Evolutionary conservation across 2,329 filamentous ascomycete species (phyloP), one percentile per base, ranked within the genome.

Genomic region (Cadophora luteo-olivacea): DNA sequence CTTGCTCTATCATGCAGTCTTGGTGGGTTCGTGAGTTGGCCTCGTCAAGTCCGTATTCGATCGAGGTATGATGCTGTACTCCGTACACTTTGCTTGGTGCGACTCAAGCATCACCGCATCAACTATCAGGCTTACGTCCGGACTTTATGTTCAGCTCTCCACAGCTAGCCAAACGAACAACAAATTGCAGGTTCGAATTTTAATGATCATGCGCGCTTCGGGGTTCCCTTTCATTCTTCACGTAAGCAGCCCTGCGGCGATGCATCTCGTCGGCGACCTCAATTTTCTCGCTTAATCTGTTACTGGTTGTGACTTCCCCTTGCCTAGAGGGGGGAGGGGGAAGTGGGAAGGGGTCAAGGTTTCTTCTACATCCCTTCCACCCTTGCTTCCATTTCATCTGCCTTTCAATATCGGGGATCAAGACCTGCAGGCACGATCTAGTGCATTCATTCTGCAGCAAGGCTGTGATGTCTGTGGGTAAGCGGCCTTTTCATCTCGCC

Each of bases 401-500:
- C 45, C 19, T 11, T 49, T 49, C n/a, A 49, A 22, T 55, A 33
- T 33, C 63, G 52, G 52, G 51, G 51, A 65, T 36, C 32, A n/a
- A 22, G 45, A 41, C 33, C 49, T 45, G 33, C 51, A 36, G 62
- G 22, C 4, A 25, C 54, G 29, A 57, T 57, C 54, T 57, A 25
- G 22, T 25, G 49, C 49, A 55, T 36, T 36, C 49, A 55, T 36
- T 36, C 32, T 16, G 6, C 32, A 4, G 52, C 51, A 54, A 25
- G 57, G 49, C 65, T 61, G 41, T 52, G 22, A 24, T 16, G 60
- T 63, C 65, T 67, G 41, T 62, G 41, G 48, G 65, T 68, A 68
- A 68, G 66, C 66, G 66, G 66, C 36, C n/a, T 68, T 29, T 51
- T 52, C n/a, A 61, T 66, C 12, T 48, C n/a, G 19, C 29, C 61